Conservation (phyloP, 2,329 filamentous ascomycete genomes). For the Pseudogymnoascus sp. region DNA sequence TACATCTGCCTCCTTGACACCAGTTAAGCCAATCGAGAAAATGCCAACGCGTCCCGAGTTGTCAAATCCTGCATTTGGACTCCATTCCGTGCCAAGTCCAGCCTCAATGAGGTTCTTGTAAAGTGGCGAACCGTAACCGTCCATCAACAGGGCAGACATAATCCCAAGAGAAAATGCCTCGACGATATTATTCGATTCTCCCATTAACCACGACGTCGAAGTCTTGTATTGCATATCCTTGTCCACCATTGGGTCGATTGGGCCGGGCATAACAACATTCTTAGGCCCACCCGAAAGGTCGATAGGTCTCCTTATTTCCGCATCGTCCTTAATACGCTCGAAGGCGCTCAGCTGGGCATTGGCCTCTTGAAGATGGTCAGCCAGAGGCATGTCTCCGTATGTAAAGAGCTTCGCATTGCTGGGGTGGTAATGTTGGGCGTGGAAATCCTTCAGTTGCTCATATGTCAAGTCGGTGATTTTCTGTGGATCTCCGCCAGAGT, state of each 20-base stretch:
- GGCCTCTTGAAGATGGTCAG: slow-evolving; percentile 72
- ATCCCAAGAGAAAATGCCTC: slow-evolving; percentile 84
- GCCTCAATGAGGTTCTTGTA: slow-evolving; percentile 85
- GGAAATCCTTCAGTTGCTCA: slow-evolving; percentile 79
- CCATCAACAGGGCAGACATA: slow-evolving; percentile 75
- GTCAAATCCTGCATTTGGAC: slow-evolving; percentile 89
- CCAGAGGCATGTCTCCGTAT: slow-evolving; percentile 85
- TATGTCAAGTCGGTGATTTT: slow-evolving; percentile 95
- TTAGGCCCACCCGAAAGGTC: slow-evolving; percentile 59
- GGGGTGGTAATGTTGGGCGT: slow-evolving; percentile 89
- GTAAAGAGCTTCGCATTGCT: slow-evolving; percentile 96
- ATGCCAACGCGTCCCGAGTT: slow-evolving; percentile 67
- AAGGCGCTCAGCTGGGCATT: slow-evolving; percentile 68
- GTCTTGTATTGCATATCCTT: slow-evolving; percentile 87
- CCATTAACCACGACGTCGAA: slow-evolving; percentile 85
- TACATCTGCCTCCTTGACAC: slow-evolving; percentile 76
- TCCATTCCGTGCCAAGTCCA: slow-evolving; percentile 86
- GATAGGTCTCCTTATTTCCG: slow-evolving; percentile 68
- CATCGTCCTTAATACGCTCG: slow-evolving; percentile 59
- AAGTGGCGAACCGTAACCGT: slow-evolving; percentile 90
- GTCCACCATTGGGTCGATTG: slow-evolving; percentile 78
- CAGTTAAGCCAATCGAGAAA: slow-evolving; percentile 84
- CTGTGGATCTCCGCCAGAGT: slow-evolving; percentile 91
- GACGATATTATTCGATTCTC: slow-evolving; percentile 71
- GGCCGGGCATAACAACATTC: slow-evolving; percentile 66